phyloP scores from a whole-genome alignment of 495 filamentous ascomycete genomes.

The Chlorociboria aeruginascens region DNA sequence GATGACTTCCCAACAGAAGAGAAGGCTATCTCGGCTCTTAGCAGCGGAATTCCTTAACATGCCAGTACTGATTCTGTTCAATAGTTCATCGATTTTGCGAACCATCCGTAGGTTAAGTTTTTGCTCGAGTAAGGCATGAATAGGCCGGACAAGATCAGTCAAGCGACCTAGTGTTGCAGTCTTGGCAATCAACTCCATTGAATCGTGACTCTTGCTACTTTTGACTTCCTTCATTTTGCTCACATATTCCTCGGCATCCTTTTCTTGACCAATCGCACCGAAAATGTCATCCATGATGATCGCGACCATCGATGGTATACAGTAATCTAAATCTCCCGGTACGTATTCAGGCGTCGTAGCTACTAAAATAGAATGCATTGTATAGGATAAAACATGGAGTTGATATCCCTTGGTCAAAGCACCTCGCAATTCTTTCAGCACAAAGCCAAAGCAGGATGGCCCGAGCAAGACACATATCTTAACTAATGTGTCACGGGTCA shows the following conservation, averaged over 20 bases:
- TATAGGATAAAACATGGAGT: conserved; percentile 90
- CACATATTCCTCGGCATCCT: conserved; percentile 90
- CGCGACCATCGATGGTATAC: conserved; percentile 59
- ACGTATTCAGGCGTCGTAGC: conserved; percentile 57
- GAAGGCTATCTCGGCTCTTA: conserved; percentile 60
- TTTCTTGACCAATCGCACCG: conserved; percentile 88
- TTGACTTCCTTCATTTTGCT: conserved; percentile 97
- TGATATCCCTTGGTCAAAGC: conserved; percentile 79
- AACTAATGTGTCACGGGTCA: conserved; percentile 75
- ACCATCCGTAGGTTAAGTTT: conserved; percentile 68
- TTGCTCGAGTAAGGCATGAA: conserved; percentile 67
- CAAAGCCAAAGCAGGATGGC: conserved; percentile 72
- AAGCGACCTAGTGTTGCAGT: conserved; percentile 63
- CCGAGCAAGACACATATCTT: conserved; percentile 72
- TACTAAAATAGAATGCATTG: conserved; percentile 84
- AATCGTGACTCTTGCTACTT: conserved; percentile 93
- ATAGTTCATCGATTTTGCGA: conserved; percentile 81
- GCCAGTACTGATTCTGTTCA: conserved; percentile 72
- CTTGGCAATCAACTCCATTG: conserved; percentile 85
- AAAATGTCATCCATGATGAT: conserved; percentile 98
- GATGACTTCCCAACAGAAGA: conserved; percentile 91
- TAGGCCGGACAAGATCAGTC: conserved; percentile 60
- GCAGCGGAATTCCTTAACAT: conserved; percentile 67
- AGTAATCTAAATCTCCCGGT: conserved; percentile 83
- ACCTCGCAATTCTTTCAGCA: conserved; percentile 80